phyloP scores from a whole-genome alignment of 2,329 filamentous ascomycete species.

The Dactylellina drechsleri region DNA sequence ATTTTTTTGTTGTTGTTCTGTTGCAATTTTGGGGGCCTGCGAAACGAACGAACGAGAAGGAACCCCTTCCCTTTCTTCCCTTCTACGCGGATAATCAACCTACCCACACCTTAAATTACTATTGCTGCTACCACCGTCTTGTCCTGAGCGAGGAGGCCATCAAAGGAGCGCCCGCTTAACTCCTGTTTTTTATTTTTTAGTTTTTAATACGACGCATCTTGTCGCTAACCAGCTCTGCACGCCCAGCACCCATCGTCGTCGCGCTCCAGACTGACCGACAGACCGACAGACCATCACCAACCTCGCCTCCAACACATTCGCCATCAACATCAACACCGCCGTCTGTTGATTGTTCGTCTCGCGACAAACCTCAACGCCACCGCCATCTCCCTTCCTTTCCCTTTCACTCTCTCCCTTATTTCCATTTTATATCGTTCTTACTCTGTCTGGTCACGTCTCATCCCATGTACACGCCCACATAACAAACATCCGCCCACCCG shows the following conservation, averaged over 20 bases:
- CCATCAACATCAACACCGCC: too few species aligned
- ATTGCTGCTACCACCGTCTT: background rate
- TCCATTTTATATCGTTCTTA: background rate
- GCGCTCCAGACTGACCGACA: background rate
- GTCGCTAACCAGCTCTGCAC: conserved; percentile 25
- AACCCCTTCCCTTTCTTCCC: conserved; percentile 2
- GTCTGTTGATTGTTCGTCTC: background rate
- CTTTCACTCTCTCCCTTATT: too few species aligned
- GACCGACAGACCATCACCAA: conserved; percentile 4
- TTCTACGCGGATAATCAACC: conserved; percentile 43
- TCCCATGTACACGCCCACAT: conserved; percentile 6
- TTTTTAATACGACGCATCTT: conserved; percentile 12
- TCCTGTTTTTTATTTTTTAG: conserved; percentile 3
- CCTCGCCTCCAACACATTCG: background rate
- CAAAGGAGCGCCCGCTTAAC: conserved; percentile 14
- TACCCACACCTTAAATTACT: background rate
- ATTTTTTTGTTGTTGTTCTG: conserved; percentile 6
- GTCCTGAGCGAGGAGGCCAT: background rate
- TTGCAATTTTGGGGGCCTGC: conserved; percentile 1
- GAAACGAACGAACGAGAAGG: background rate
- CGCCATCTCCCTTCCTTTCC: too few species aligned
- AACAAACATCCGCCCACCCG: conserved; percentile 5
- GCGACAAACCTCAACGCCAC: conserved; percentile 1
- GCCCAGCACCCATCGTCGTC: background rate
- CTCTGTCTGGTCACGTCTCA: background rate